Evolutionary conservation across 2,329 filamentous ascomycete species (phyloP), one percentile per base, ranked within the genome.

Genomic region (Monosporascus sp.): DNA sequence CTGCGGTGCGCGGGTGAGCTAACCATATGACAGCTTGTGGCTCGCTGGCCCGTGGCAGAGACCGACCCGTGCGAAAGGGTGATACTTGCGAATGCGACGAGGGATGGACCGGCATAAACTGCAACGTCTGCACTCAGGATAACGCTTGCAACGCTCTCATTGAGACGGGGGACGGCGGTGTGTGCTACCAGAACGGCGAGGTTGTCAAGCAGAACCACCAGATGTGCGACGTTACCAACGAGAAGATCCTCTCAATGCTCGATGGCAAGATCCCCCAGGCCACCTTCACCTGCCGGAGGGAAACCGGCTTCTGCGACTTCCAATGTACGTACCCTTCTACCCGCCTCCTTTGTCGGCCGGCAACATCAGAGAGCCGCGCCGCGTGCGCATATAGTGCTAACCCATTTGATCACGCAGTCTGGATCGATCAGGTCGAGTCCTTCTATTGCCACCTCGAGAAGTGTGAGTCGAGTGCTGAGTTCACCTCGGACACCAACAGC

Each of bases 71-170:
- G 67, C 84, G 94, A 66, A 76, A 84, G 50, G 85, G 83, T 58
- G 79, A 85, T 54, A 76, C 78, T 41, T 99, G 94, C 73, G 76
- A 91, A 43, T 99, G 94, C 71, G 88, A 92, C 66, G 89, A 96
- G 38, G 94, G 94, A 52, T 99, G 94, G 94, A 83, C 83, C 41
- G 94, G 94, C 59, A 93, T 99, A 74, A 99, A 99, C 77, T 99
- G 94, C 82, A 99, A 94, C 65, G 90, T 99, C 53, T 99, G 94
- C 73, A 85, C 87, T 56, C 84, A 85, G 4, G 81, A 97, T 69
- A 77, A 87, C 61, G 92, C 89, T 17, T 99, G 94, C 67, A 84
- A 94, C 68, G 86, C 90, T 36, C 77, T 99, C 72, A 96, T 96
- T 86, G 90, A 90, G 4, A 85, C 87, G 16, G 83, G 83, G 3